phyloP scores from a whole-genome alignment of 495 filamentous ascomycete genomes.

The Xylaria scruposa region DNA sequence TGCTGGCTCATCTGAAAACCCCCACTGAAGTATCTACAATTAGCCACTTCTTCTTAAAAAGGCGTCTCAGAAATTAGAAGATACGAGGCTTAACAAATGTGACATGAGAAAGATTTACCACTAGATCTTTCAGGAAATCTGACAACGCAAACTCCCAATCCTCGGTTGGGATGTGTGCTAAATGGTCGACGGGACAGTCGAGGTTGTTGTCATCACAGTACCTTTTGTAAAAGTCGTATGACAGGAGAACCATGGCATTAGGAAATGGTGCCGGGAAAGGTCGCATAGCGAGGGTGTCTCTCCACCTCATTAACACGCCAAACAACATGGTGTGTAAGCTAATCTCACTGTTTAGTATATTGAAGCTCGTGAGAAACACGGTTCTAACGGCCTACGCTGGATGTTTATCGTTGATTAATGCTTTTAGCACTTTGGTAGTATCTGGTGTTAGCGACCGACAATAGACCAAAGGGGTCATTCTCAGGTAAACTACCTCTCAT shows the following conservation, averaged over 20 bases:
- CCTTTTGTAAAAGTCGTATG: neutral
- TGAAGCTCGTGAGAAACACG: neutral
- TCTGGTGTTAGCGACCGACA: neutral
- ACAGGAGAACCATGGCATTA: neutral
- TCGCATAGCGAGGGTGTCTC: neutral
- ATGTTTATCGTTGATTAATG: constrained; percentile 5
- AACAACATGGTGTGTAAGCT: constrained; percentile 16
- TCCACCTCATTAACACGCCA: neutral
- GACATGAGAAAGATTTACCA: neutral
- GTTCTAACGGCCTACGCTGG: neutral
- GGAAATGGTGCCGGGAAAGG: constrained; percentile 2
- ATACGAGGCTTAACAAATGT: neutral
- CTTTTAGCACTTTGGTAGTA: neutral
- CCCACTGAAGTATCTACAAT: constrained; percentile 1
- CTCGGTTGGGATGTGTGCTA: neutral
- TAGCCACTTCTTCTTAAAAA: neutral
- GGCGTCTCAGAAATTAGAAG: neutral
- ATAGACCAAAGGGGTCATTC: too few species aligned
- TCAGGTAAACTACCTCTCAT: neutral
- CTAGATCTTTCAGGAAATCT: neutral
- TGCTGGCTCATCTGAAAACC: neutral
- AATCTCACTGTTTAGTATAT: neutral
- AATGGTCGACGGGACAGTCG: neutral
- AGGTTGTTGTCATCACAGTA: neutral
- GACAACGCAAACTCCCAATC: neutral